These are phyloP conservation scores for Cryomyces minteri DNA, from an alignment of 495 filamentous ascomycete genomes.

Conservation along the genomic window DNA sequence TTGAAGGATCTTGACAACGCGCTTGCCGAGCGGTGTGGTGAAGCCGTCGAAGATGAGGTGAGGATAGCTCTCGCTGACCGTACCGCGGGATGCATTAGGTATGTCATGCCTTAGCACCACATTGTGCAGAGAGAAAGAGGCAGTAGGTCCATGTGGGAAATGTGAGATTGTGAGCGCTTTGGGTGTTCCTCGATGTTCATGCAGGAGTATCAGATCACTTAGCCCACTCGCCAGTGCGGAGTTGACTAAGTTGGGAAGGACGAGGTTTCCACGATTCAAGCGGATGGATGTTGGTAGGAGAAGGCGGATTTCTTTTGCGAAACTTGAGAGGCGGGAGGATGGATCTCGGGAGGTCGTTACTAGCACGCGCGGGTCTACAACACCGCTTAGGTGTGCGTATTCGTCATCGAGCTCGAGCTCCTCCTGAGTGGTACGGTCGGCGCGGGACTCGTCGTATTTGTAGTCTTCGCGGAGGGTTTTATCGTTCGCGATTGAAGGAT, in stretches of 20 bases:
- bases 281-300: constrained; percentile 81
- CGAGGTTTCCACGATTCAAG: constrained; percentile 77
- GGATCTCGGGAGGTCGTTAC: constrained; percentile 85
- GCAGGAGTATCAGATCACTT: constrained; percentile 71
- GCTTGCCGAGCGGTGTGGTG: constrained; percentile 57
- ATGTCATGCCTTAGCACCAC: constrained; percentile 89
- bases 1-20: constrained; percentile 80
- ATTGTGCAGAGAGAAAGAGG: constrained; percentile 83
- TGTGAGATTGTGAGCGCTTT: constrained; percentile 82
- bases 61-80: constrained; percentile 84
- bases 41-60: constrained; percentile 95
- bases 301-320: constrained; percentile 90
- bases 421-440: constrained; percentile 37
- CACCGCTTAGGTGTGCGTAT: constrained; percentile 67
- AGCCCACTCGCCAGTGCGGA: constrained; percentile 63
- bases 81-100: constrained; percentile 68
- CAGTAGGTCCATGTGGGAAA: constrained; percentile 84
- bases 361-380: constrained; percentile 73
- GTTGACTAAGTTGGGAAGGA: constrained; percentile 66
- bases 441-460: constrained; percentile 74
- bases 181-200: constrained; percentile 86
- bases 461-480: constrained; percentile 70
- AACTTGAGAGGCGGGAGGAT: constrained; percentile 63
- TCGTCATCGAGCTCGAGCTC: constrained; percentile 88
- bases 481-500: constrained; percentile 77